These are phyloP conservation scores for Lycium barbarum DNA, from an alignment of 257 asterid genomes.

Conservation along the genomic window DNA sequence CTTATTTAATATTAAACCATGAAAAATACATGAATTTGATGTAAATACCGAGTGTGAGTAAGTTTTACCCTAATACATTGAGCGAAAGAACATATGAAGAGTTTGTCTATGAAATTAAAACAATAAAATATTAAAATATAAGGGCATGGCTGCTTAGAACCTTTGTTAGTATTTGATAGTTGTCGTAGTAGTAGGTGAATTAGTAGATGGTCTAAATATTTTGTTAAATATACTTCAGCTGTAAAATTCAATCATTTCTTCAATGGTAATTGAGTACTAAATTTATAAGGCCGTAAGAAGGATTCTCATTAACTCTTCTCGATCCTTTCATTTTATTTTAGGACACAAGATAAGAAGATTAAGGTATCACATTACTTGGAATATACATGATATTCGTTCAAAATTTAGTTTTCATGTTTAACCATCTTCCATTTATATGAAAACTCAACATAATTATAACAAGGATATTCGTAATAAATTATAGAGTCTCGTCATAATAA, in stretches of 20 bases:
- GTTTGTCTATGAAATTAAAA: no score
- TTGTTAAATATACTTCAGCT: not conserved
- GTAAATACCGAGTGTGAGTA: no score
- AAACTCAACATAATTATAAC: not conserved
- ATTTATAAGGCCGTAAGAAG: not conserved
- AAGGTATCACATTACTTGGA: not conserved
- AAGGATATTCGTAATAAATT: not conserved
- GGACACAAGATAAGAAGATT: not conserved
- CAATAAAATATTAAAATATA: no score
- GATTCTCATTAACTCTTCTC: not conserved
- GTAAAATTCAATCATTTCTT: conserved; percentile 7
- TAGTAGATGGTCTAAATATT: not conserved
- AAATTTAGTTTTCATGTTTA: not conserved
- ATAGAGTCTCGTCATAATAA: not conserved
- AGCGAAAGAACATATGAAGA: no score
- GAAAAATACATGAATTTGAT: no score
- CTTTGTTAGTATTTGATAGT: no score
- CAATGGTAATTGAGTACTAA: not conserved
- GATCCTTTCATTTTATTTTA: no score
- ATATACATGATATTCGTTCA: not conserved
- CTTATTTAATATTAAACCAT: no score
- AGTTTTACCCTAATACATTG: no score
- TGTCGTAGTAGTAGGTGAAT: no score
- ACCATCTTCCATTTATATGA: not conserved
- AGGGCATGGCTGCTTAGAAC: no score